phyloP scores from a whole-genome alignment of 2,329 filamentous ascomycete species.

The Fusarium anguioides region DNA sequence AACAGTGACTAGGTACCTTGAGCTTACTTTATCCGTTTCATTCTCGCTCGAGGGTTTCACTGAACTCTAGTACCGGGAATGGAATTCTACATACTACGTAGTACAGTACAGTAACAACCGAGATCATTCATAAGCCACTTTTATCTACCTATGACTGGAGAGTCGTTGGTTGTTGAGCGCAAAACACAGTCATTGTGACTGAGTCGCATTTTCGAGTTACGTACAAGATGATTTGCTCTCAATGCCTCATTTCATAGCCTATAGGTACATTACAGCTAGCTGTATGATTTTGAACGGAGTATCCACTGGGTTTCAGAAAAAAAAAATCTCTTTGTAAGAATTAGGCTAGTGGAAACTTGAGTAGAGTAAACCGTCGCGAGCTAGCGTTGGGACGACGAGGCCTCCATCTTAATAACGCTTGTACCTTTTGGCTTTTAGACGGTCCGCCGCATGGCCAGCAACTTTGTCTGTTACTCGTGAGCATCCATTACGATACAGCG shows the following conservation, averaged over 20 bases:
- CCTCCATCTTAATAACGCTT: slow-evolving; percentile 33
- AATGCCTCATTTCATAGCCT: background rate
- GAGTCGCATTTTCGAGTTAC: slow-evolving; percentile 2
- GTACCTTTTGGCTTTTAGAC: slow-evolving; percentile 25
- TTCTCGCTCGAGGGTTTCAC: slow-evolving; percentile 16
- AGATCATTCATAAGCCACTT: slow-evolving; percentile 2
- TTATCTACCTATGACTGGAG: background rate
- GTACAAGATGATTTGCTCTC: slow-evolving; percentile 11
- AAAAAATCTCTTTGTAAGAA: slow-evolving; percentile 14
- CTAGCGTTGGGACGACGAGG: slow-evolving; percentile 42
- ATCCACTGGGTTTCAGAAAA: slow-evolving; percentile 42
- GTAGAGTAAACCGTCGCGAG: slow-evolving; percentile 28
- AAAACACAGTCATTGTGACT: background rate
- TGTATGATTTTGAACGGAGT: slow-evolving; percentile 8
- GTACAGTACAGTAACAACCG: background rate
- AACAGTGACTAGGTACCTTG: background rate
- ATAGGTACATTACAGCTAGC: background rate
- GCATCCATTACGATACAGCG: slow-evolving; percentile 8
- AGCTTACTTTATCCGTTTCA: slow-evolving; percentile 22
- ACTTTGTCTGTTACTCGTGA: slow-evolving; percentile 28
- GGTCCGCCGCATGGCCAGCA: slow-evolving; percentile 25
- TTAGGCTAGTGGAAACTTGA: slow-evolving; percentile 29
- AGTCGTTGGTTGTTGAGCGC: slow-evolving; percentile 2
- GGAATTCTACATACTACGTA: background rate
- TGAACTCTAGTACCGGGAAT: slow-evolving; percentile 14